Evolutionary conservation across 345 rosid species (phyloP), one percentile per base, ranked within the genome.

Genomic region (Salix koriyanagi): DNA sequence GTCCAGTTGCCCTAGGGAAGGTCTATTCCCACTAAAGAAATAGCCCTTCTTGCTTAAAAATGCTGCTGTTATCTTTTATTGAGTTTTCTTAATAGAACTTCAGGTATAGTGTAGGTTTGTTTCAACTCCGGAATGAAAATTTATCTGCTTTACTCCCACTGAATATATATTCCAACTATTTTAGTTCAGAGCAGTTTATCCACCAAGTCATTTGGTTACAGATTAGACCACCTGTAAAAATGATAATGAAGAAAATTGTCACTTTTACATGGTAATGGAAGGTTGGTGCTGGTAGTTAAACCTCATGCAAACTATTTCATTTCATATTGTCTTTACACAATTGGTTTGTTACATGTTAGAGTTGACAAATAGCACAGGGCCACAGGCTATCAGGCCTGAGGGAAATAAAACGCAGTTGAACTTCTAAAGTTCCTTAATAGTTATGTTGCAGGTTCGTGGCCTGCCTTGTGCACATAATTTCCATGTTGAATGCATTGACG

Each of bases 401-500:
- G 26, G 12, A 58, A 58, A 58, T 58, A 23, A 58, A 52, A 58
- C 3, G 23, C 6, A 21, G 11, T 67, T 6, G 54, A 50, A 67
- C 12, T 19, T 6, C 37, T 54, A n/a, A 80, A 73, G 70, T 80
- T 75, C 72, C 74, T 75, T 50, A 25, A 70, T 44, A n/a, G 67
- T 71, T 48, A 68, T 74, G 37, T 28, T 80, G 83, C 92, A 96
- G 99, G 99, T 96, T 74, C 94, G 98, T 61, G 99, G 98, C 72
- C 86, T 96, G 81, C 99, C 99, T 23, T 94, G 99, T 80, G 98
- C 99, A 30, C 99, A 96, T 80, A 96, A 96, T 83, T 96, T 96
- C 86, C 98, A 96, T 76, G 96, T 96, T 28, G 98, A 91, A 50
- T 94, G 99, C 85, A 96, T 96, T 39, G 97, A 94, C 10, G 88